Percentiles rank a stretch among this genome's conserved stretches.
phyloP scores from a whole-genome alignment of 2,329 filamentous ascomycete genomes.

The Aspergillus sp. region DNA sequence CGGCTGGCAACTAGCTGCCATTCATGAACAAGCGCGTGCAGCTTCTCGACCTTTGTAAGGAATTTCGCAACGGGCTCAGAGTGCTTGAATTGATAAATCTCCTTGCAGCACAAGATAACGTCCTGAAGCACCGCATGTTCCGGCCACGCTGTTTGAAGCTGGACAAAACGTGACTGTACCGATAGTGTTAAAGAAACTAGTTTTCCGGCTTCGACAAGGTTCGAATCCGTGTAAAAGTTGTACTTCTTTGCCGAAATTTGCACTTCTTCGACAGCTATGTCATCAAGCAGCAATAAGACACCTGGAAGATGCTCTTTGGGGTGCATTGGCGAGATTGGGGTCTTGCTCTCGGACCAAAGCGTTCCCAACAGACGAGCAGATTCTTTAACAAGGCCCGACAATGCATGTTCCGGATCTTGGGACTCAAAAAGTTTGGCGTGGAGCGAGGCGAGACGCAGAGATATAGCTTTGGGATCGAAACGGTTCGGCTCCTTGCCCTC shows the following conservation, averaged over 20 bases:
- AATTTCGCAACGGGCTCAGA: constrained; percentile 79
- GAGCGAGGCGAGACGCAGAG: constrained; percentile 53
- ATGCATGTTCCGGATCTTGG: constrained; percentile 19
- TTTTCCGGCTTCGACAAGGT: constrained; percentile 65
- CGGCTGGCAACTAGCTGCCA: constrained; percentile 92
- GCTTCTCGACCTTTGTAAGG: constrained; percentile 75
- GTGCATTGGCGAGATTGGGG: constrained; percentile 15
- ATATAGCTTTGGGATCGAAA: constrained; percentile 46
- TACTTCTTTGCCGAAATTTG: constrained; percentile 46
- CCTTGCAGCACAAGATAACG: constrained; percentile 65
- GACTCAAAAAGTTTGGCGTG: constrained; percentile 44
- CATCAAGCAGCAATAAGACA: constrained; percentile 57
- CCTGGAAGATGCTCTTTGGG: constrained; percentile 56
- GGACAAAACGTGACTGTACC: constrained; percentile 62
- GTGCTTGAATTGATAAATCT: constrained; percentile 66
- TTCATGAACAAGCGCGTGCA: constrained; percentile 78
- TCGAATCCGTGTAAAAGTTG: constrained; percentile 84
- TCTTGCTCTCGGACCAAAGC: constrained; percentile 20
- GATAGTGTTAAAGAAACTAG: constrained; percentile 62
- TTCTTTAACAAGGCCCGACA: constrained; percentile 29
- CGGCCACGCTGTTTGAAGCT: constrained; percentile 57
- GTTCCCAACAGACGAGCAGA: constrained; percentile 28
- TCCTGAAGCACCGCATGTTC: constrained; percentile 74
- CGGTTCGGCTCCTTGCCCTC: constrained; percentile 19
- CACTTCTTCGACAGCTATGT: constrained; percentile 47